Evolutionary conservation across 1,284 basidiomycete species (phyloP).

Genomic region (Irpex sp.): DNA sequence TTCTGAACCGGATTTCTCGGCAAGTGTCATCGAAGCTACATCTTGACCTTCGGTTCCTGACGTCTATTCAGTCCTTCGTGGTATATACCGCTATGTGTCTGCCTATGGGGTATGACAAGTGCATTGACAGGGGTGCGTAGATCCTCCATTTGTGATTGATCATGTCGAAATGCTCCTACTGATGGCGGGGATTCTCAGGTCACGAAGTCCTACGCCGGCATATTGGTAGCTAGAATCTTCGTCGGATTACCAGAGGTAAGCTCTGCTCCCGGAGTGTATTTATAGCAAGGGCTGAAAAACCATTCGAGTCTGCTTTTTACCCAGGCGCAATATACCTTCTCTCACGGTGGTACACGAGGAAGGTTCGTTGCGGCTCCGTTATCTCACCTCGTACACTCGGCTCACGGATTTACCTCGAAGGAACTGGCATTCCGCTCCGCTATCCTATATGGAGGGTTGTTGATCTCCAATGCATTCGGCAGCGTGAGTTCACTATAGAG

Average conservation of each 20-base stretch:
- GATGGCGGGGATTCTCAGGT: slow-evolving; percentile 31
- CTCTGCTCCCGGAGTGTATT: background rate
- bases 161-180: background rate
- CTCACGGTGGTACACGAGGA: slow-evolving; percentile 65
- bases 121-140: slow-evolving; percentile 51
- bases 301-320: slow-evolving; percentile 52
- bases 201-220: slow-evolving; percentile 51
- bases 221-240: slow-evolving; percentile 56
- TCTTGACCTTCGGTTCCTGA: background rate
- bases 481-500: slow-evolving; percentile 36
- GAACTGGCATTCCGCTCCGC: slow-evolving; percentile 69
- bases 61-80: slow-evolving; percentile 45
- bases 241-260: slow-evolving; percentile 58
- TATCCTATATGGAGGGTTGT: slow-evolving; percentile 61
- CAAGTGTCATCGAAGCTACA: background rate
- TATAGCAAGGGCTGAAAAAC: background rate
- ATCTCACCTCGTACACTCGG: background rate
- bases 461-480: slow-evolving; percentile 79
- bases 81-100: slow-evolving; percentile 58
- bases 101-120: slow-evolving; percentile 63
- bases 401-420: slow-evolving; percentile 25
- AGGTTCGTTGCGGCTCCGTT: slow-evolving; percentile 30
- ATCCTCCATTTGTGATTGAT: background rate
- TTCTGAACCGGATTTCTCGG: slow-evolving; percentile 6
- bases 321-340: slow-evolving; percentile 60